Evolutionary conservation across 2,329 filamentous ascomycete species (phyloP).

Genomic region (Trichoderma endophyticum): DNA sequence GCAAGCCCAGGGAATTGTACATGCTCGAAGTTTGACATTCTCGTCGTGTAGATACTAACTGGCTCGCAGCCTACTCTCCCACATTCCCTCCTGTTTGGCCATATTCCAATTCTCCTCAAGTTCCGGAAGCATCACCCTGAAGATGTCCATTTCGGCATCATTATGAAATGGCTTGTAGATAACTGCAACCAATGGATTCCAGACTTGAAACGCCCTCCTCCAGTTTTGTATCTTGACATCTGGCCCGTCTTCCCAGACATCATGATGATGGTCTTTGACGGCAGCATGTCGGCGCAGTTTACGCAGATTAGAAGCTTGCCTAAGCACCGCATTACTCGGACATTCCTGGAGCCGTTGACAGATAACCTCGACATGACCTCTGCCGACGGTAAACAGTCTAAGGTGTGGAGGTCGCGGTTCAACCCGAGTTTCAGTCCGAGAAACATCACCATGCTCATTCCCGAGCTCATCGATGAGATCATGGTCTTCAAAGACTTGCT

Average conservation of each 20-base stretch:
- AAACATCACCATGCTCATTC: conserved; percentile 1
- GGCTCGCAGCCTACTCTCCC: not conserved
- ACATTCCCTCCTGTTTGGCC: not conserved
- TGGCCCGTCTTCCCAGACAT: not conserved
- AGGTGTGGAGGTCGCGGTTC: conserved; percentile 32
- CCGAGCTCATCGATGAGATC: not conserved
- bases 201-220: not conserved
- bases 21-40: not conserved
- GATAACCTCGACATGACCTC: not conserved
- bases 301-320: not conserved
- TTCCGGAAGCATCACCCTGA: not conserved
- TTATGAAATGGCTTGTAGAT: conserved; percentile 1
- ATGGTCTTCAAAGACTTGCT: not conserved
- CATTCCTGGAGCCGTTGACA: not conserved
- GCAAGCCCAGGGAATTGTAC: not conserved
- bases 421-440: conserved; percentile 8
- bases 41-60: not conserved
- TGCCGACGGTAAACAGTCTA: not conserved
- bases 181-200: not conserved
- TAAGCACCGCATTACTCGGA: not conserved
- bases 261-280: not conserved
- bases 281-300: not conserved
- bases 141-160: not conserved
- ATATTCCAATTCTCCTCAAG: not conserved
- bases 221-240: not conserved